Evolutionary conservation across 257 asterid genomes (phyloP).

Genomic region (Cruciata laevipes): DNA sequence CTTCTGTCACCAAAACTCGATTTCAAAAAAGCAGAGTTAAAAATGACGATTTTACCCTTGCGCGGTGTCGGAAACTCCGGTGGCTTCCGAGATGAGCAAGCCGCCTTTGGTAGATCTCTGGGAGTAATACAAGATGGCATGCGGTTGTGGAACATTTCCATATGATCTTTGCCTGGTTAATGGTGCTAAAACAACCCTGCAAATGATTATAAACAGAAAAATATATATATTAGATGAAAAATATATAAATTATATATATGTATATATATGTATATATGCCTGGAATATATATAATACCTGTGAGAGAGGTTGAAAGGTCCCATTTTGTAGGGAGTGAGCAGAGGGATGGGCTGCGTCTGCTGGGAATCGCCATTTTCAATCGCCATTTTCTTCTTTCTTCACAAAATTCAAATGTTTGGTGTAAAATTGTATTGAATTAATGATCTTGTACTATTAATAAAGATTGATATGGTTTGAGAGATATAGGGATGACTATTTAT

Average conservation of each 20-base stretch:
- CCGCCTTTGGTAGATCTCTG: conserved; percentile 59
- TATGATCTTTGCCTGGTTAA: conserved; percentile 17
- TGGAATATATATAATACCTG: no score
- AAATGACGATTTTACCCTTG: no score
- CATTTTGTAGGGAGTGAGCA: background rate
- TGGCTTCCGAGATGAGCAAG: conserved; percentile 51
- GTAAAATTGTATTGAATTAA: no score
- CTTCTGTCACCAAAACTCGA: no score
- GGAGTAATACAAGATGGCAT: conserved; percentile 55
- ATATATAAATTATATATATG: background rate
- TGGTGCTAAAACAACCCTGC: conserved; percentile 17
- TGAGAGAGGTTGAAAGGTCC: background rate
- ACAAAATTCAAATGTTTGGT: background rate
- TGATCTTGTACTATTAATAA: no score
- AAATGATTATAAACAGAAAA: no score
- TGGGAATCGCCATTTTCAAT: background rate
- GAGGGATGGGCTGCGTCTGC: background rate
- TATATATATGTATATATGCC: no score
- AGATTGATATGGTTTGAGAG: background rate
- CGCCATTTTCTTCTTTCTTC: background rate
- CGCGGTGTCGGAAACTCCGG: conserved; percentile 50
- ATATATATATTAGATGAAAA: no score
- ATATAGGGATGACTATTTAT: background rate
- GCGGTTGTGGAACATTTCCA: conserved; percentile 50
- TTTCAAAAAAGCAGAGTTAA: no score